Conservation (phyloP, 495 filamentous ascomycete species). For the Annulohypoxylon moriforme region DNA sequence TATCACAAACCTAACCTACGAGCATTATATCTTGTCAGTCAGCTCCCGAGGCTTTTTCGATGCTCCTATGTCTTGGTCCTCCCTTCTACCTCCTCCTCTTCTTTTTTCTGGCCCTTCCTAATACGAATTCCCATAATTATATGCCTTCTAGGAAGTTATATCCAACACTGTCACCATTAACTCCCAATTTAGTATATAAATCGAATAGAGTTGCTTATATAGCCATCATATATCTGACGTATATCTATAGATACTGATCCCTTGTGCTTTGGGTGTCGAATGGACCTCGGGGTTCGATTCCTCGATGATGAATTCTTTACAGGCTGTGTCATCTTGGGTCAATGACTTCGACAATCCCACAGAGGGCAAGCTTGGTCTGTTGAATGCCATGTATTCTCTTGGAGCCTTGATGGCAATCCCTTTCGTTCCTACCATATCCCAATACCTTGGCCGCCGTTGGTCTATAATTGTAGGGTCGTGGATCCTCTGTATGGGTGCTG, state of each 20-base stretch:
- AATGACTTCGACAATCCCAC: slow-evolving; percentile 54
- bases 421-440: slow-evolving; percentile 64
- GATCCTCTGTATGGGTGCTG: slow-evolving; percentile 52
- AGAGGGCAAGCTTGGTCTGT: slow-evolving; percentile 50
- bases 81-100: too few species aligned
- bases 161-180: too few species aligned
- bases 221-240: slow-evolving; percentile 16
- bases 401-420: slow-evolving; percentile 61
- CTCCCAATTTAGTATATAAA: neutral
- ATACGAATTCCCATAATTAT: neutral
- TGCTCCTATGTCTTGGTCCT: neutral
- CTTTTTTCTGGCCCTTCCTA: neutral
- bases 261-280: slow-evolving; percentile 67
- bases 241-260: slow-evolving; percentile 55
- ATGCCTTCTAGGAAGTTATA: neutral
- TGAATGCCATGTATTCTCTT: slow-evolving; percentile 57
- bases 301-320: slow-evolving; percentile 62
- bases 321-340: slow-evolving; percentile 16
- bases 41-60: neutral
- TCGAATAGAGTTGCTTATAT: neutral
- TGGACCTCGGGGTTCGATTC: slow-evolving; percentile 72
- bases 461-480: slow-evolving; percentile 65
- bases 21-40: slow-evolving; percentile 57
- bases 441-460: slow-evolving; percentile 63
- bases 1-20: slow-evolving; percentile 68